Base-by-base conservation (phyloP, 139 green algal genomes). In the Coelastrella sp. region DNA sequence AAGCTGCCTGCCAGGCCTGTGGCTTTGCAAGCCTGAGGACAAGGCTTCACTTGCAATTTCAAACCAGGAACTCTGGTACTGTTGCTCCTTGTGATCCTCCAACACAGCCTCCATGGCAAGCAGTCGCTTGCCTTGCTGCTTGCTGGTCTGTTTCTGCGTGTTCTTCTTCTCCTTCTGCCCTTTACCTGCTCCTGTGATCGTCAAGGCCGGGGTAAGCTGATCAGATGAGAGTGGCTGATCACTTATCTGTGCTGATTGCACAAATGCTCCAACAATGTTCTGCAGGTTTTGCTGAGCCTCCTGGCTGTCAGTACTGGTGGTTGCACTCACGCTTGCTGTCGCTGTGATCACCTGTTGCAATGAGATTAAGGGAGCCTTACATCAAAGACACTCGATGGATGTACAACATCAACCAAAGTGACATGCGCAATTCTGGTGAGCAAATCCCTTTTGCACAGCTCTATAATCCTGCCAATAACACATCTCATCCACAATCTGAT, bases 321-420 rank as follows among this genome's bases (percentile, higher is more conserved):
- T 40, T 34, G n/a, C 32, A 74, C 13, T 45, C 66, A 74, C 15
- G 13, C 1, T 38, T 19, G 30, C 32, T 25, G 32, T 38, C n/a
- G 66, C 66, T 48, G 66, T 30, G 66, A 74, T 40, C 13, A 74
- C 32, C 66, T 74, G 35, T 67, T n/a, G n/a, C n/a, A n/a, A n/a
- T 34, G 4, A 30, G 8, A 67, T 13, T 34, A 3, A 67, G 59
- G 21, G 30, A 30, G 9, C 27, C 2, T 1, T 8, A 37, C 59
- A 67, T 30, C 59, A 67, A 8, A 15, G 15, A 67, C n/a, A 32
- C 59, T 30, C n/a, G n/a, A n/a, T n/a, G n/a, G n/a, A n/a, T n/a
- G n/a, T n/a, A n/a, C n/a, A n/a, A n/a, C n/a, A n/a, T n/a, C n/a
- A n/a, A n/a, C n/a, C n/a, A n/a, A n/a, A n/a, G 23, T 32, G 59